These are phyloP conservation scores for Peniophora sp. DNA, from an alignment of 1,284 basidiomycete species.

Conservation along the genomic window DNA sequence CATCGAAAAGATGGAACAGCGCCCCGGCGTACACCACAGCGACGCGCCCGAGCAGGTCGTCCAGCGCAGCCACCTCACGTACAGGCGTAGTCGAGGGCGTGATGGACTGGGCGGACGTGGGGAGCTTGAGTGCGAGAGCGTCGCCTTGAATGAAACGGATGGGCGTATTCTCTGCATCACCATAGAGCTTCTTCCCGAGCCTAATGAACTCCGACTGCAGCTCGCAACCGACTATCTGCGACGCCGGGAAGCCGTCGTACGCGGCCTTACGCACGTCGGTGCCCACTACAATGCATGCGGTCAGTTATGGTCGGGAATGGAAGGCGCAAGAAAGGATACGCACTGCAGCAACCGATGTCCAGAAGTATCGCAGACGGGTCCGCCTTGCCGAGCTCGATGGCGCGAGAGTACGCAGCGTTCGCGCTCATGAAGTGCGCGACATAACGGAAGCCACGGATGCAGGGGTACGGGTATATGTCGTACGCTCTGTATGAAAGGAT, in stretches of 20 bases:
- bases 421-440: slow-evolving; percentile 10
- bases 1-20: slow-evolving; percentile 19
- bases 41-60: slow-evolving; percentile 12
- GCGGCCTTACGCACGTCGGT: slow-evolving; percentile 18
- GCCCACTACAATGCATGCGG: slow-evolving; percentile 13
- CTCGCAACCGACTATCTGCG: slow-evolving; percentile 15
- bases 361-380: slow-evolving; percentile 9
- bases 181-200: slow-evolving; percentile 15
- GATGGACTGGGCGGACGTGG: neutral
- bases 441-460: slow-evolving; percentile 13
- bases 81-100: neutral
- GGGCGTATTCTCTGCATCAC: slow-evolving; percentile 10
- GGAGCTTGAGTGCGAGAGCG: slow-evolving; percentile 10
- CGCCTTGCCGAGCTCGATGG: slow-evolving; percentile 8
- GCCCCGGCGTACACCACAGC: slow-evolving; percentile 14
- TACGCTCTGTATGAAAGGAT: neutral
- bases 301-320: too few relatives aligned
- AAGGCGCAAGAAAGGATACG: too few relatives aligned
- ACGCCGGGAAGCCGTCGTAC: slow-evolving; percentile 15
- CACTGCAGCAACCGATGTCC: slow-evolving; percentile 16
- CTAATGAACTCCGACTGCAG: slow-evolving; percentile 16
- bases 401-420: slow-evolving; percentile 7
- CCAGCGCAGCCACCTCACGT: slow-evolving; percentile 6
- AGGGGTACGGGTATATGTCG: slow-evolving; percentile 3
- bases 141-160: slow-evolving; percentile 18